Conservation (phyloP, 1,284 basidiomycete species). For the Microbotryum scabiosae region DNA sequence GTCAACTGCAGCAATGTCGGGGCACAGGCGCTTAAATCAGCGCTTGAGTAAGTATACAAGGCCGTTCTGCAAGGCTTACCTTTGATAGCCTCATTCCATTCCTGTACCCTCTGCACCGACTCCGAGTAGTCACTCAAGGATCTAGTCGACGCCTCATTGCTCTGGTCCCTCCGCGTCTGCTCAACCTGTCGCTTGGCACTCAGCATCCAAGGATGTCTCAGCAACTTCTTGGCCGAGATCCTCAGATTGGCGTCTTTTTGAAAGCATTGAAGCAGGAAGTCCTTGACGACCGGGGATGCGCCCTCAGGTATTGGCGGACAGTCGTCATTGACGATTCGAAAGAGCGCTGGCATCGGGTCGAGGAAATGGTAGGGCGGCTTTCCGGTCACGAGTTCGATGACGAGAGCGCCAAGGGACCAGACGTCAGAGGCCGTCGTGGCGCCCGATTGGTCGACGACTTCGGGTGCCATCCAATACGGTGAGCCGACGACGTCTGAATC, state of each 20-base stretch:
- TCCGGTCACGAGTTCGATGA: slow-evolving; percentile 91
- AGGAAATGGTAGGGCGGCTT: slow-evolving; percentile 92
- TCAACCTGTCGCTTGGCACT: slow-evolving; percentile 60
- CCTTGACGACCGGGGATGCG: slow-evolving; percentile 74
- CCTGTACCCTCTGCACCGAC: slow-evolving; percentile 86
- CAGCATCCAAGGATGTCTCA: slow-evolving; percentile 93
- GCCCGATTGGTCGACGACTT: slow-evolving; percentile 93
- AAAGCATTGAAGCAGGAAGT: slow-evolving; percentile 94
- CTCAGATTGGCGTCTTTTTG: slow-evolving; percentile 94
- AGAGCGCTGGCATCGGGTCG: slow-evolving; percentile 95
- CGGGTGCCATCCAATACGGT: slow-evolving; percentile 99
- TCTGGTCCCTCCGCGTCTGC: slow-evolving; percentile 37
- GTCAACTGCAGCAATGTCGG: no score
- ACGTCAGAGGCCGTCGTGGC: slow-evolving; percentile 95
- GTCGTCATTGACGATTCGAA: slow-evolving; percentile 96
- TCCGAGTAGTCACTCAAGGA: slow-evolving; percentile 58
- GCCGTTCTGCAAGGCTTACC: slow-evolving; percentile 27
- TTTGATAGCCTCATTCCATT: slow-evolving; percentile 88
- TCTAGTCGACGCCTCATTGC: not conserved
- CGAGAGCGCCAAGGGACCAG: slow-evolving; percentile 91
- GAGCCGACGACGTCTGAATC: slow-evolving; percentile 90
- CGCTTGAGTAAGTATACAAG: no score
- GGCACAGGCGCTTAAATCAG: no score
- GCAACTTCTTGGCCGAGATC: slow-evolving; percentile 83
- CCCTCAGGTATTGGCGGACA: slow-evolving; percentile 91